Percentiles rank a stretch among this genome's conserved stretches.
Conservation (phyloP, 176 grass and related monocot genomes). For the Luzula sylvatica region DNA sequence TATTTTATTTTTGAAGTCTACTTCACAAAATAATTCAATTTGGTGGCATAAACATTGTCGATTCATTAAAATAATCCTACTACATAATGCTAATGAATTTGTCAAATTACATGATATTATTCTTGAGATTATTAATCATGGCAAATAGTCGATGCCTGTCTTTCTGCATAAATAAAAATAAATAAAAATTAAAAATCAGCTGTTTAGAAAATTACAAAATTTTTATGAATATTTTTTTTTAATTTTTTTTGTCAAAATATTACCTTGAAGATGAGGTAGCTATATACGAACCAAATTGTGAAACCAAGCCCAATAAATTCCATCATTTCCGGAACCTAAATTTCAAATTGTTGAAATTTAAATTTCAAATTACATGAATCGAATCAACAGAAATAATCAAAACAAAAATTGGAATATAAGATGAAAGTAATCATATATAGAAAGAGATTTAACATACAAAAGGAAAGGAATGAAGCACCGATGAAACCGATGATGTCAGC, state of each 20-base stretch:
- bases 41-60: not conserved
- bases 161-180: slow-evolving; percentile 26
- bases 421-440: not conserved
- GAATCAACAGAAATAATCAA: not conserved
- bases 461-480: slow-evolving; percentile 62
- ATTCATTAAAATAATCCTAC: not conserved
- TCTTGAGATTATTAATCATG: slow-evolving; percentile 44
- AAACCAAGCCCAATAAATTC: slow-evolving; percentile 83
- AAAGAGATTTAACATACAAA: slow-evolving; percentile 28
- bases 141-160: slow-evolving; percentile 48
- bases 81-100: not conserved
- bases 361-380: not conserved
- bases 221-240: not conserved
- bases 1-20: not conserved
- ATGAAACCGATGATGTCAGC: slow-evolving; percentile 60
- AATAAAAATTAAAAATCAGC: not conserved
- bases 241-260: not conserved
- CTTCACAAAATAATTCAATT: not conserved
- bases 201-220: not conserved
- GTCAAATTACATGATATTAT: slow-evolving; percentile 31
- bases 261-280: slow-evolving; percentile 90
- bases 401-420: not conserved
- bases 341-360: not conserved
- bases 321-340: slow-evolving; percentile 77
- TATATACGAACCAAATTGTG: slow-evolving; percentile 74